Base-by-base conservation (phyloP, 345 rosid species). In the Raphanus raphanistrum region DNA sequence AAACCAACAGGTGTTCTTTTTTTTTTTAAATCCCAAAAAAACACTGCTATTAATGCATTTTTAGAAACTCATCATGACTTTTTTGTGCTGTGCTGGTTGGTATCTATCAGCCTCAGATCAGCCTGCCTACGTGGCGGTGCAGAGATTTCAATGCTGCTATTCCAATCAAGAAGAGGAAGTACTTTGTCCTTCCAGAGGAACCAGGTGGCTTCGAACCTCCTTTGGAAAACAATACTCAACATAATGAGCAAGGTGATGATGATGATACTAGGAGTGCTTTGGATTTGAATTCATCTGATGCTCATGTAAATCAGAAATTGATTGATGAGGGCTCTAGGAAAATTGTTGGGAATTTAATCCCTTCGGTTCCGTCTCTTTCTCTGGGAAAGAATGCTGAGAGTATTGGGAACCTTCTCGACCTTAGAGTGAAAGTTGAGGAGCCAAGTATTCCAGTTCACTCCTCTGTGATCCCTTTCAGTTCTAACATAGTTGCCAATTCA, bases 111-210 rank as follows among this genome's bases (percentile, higher is more conserved):
- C 63, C 85, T 83, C 85, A 79, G 81, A 76, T 84, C 65, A 82
- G 85, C 74, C 58, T 85, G 33, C 63, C 76, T 80, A 73, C 82
- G n/a, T 77, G 80, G 76, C 86, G 76, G 71, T 85, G 89, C 75
- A 83, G 84, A 70, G 84, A 88, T 77, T 78, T 84, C 71, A 83
- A 74, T 82, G 86, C 92, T 73, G 85, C 88, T 74, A 80, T 91
- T 84, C 97, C 97, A 29, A 80, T 93, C 81, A 93, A 93, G 88
- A 91, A 93, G 87, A 87, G 98, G 80, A 88, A 89, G 82, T 83
- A 80, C 66, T 61, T 85, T 31, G 79, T 86, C 50, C 80, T 76
- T 45, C 80, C 84, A 26, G 76, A 85, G 26, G 86, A 82, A 75
- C 85, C 83, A 59, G 77, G 76, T 45, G 72, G 76, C 78, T 72